Base-by-base conservation (phyloP, 805 yeast genomes). In the Schizosaccharomyces cryophilus region DNA sequence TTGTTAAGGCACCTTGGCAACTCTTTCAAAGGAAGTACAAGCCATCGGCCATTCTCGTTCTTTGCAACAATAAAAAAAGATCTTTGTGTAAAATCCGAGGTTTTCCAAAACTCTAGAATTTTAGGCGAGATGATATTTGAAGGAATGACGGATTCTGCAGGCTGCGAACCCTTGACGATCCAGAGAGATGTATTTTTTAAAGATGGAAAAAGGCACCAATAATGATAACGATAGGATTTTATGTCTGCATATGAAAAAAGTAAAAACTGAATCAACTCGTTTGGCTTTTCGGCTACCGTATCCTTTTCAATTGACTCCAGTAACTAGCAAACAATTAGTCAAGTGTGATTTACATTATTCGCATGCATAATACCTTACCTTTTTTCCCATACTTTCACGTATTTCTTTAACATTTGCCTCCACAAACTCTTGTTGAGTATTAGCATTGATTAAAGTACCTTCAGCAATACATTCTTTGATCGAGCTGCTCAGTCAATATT, bases 181-280 rank as follows among this genome's bases (percentile, higher is more conserved):
- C 56, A 51, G 2, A 24, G 9, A n/a, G 56, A 35, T 24, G 56
- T 51, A 24, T 51, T 29, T 29, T 51, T 51, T 19, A 51, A 24
- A 21, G 79, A 72, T 0, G 98, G 96, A 64, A 80, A 81, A 17
- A 87, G 84, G 64, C 86, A 78, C 98, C 99, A 94, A 71, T 93
- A 89, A 67, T 79, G 84, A 68, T 84, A 90, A 67, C 78, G 82
- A 73, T 85, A 89, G 71, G 85, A 87, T 70, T 93, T 93, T 68
- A 93, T 76, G 70, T 93, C 98, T 0, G 95, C 84, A 72, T 82
- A 93, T 54, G 88, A 76, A 35, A 89, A 72, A 1, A 85, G 65
- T 4, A 72, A 29, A n/a, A 51, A 51, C 24, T 17, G 30, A 51
- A 51, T 17, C 35, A 51, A 15, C 4, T 51, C 56, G 7, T 29